Base-by-base conservation (phyloP, 2,329 filamentous ascomycete species). In the Neurospora sp. region DNA sequence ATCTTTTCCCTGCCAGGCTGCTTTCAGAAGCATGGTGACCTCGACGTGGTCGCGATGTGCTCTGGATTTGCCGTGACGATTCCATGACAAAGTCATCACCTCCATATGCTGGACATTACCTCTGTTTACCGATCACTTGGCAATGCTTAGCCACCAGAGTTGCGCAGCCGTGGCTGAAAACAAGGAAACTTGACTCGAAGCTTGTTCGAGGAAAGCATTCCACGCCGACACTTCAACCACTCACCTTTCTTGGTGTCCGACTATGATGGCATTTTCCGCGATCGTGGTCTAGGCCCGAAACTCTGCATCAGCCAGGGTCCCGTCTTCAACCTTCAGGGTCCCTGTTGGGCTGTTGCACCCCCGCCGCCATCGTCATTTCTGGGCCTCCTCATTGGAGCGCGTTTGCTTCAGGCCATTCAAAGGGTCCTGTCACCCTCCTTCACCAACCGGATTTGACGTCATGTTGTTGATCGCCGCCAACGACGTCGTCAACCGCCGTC, bases 371-470 rank as follows among this genome's bases (percentile, higher is more conserved):
- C 46, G 65, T 62, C 65, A 62, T 28, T 62, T 62, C 1, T 6
- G 10, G 2, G 28, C 40, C 0, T 52, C 52, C 38, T 40, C 52
- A 71, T 70, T 71, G 70, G 70, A 40, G 33, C 66, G 8, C 66
- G 39, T 33, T 23, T 62, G 23, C 28, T 62, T 36, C 52, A 62
- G 1, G 12, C 52, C 52, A 62, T 62, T 62, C 52, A 62, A 62
- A 52, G 8, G 23, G n/a, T 70, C 36, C 62, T 57, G 28, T 19
- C 43, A 70, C 66, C 68, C 66, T 70, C 68, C 68, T 70, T 66
- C 52, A 65, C 19, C n/a, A 23, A n/a, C 66, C 19, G 12, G 39
- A 28, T 46, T 70, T 70, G 70, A 71, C 70, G 70, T 71, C 70
- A 71, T 69, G n/a, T 33, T 15, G 40, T 36, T 66, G 52, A 71